phyloP scores from a whole-genome alignment of 1,284 basidiomycete species.

The Cryptococcus sp. region DNA sequence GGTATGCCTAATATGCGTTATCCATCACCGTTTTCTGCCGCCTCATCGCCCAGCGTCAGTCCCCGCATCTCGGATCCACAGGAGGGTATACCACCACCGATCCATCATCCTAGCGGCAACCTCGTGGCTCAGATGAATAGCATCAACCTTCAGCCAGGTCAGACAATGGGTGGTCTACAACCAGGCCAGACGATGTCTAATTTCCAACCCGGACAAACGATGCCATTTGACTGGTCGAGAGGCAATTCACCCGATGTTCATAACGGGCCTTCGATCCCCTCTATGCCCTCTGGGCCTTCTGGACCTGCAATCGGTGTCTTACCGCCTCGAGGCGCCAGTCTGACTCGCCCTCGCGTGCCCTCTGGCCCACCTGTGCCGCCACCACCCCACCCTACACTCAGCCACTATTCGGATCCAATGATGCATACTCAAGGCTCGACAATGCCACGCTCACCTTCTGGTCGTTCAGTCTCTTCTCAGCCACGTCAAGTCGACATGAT shows the following conservation, averaged over 20 bases:
- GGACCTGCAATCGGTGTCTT: slow-evolving; percentile 13
- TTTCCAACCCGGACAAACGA: too few relatives aligned
- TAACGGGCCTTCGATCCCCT: background rate
- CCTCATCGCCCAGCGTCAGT: slow-evolving; percentile 21
- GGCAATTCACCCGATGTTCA: slow-evolving; percentile 16
- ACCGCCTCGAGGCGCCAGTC: slow-evolving; percentile 32
- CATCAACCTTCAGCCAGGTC: slow-evolving; percentile 31
- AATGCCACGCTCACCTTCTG: slow-evolving; percentile 28
- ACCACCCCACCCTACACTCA: background rate
- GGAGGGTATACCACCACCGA: background rate
- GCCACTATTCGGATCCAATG: background rate
- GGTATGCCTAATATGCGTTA: slow-evolving; percentile 26
- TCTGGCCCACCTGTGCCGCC: slow-evolving; percentile 4
- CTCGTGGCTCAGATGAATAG: slow-evolving; percentile 32
- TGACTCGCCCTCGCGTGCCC: slow-evolving; percentile 15
- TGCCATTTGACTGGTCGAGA: slow-evolving; percentile 23
- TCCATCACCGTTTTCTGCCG: slow-evolving; percentile 28
- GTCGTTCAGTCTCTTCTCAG: slow-evolving; percentile 28
- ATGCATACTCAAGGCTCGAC: slow-evolving; percentile 9
- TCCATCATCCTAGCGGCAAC: slow-evolving; percentile 16
- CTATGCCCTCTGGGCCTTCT: background rate
- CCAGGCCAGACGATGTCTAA: too few relatives aligned
- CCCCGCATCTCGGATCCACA: slow-evolving; percentile 19
- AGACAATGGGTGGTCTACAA: too few relatives aligned
- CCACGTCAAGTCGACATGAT: slow-evolving; percentile 13